These are phyloP conservation scores for Flaveria linearis DNA, from an alignment of 129 eudicot species.

Conservation along the genomic window DNA sequence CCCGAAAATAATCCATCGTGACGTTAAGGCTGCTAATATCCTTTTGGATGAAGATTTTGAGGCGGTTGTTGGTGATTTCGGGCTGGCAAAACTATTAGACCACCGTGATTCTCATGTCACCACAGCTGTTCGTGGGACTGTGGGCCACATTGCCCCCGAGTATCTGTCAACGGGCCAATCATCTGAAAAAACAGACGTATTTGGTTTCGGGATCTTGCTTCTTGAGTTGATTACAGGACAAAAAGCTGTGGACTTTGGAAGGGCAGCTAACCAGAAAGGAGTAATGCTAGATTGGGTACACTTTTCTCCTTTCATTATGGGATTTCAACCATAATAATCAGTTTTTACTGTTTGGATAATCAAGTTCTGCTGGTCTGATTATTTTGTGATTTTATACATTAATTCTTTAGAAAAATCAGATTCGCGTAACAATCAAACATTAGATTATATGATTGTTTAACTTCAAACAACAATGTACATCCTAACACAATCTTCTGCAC, in stretches of 20 bases:
- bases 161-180: constrained; percentile 91
- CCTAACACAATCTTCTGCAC: too few relatives aligned
- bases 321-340: neutral
- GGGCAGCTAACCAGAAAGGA: constrained; percentile 77
- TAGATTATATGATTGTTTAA: neutral
- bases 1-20: constrained; percentile 92
- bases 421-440: neutral
- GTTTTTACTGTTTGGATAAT: neutral
- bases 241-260: constrained; percentile 85
- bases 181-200: constrained; percentile 92
- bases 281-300: constrained; percentile 90
- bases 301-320: neutral
- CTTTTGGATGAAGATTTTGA: constrained; percentile 94
- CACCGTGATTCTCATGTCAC: constrained; percentile 93
- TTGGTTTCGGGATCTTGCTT: constrained; percentile 88
- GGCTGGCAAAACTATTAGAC: constrained; percentile 88
- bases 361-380: neutral
- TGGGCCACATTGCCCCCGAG: constrained; percentile 97
- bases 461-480: neutral
- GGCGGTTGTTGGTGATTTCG: constrained; percentile 96
- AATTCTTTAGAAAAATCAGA: neutral
- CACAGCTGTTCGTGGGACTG: constrained; percentile 94
- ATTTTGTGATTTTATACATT: neutral
- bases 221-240: constrained; percentile 90
- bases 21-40: constrained; percentile 95